A percentile compares a stretch with the other conserved stretches of the same genome.
Evolutionary conservation across 768 basidiomycete genomes (phyloP).

Genomic region (Collybia mongolica): DNA sequence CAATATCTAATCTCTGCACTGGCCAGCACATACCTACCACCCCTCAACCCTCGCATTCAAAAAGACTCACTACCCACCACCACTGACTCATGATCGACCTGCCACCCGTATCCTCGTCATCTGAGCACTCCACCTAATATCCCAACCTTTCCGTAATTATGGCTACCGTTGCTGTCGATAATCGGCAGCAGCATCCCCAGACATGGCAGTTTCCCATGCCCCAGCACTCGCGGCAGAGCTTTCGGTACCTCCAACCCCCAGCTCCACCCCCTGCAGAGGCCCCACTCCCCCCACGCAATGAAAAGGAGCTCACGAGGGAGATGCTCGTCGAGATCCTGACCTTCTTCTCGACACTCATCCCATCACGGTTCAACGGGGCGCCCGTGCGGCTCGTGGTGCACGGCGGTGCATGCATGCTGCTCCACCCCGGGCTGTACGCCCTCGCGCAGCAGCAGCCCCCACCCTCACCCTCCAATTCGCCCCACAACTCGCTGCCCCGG

Average conservation of each 20-base stretch:
- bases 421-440: slow-evolving; percentile 44
- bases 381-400: slow-evolving; percentile 65
- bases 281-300: slow-evolving; percentile 30
- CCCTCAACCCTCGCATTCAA: too few species aligned
- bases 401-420: slow-evolving; percentile 73
- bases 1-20: too few species aligned
- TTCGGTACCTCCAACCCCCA: slow-evolving; percentile 2
- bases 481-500: slow-evolving; percentile 30
- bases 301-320: slow-evolving; percentile 36
- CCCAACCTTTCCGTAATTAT: background rate
- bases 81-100: too few species aligned
- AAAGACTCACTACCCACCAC: too few species aligned
- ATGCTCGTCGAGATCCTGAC: slow-evolving; percentile 46
- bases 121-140: too few species aligned
- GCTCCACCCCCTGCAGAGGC: background rate
- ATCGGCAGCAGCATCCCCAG: background rate
- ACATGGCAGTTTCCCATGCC: background rate
- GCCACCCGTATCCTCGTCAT: too few species aligned
- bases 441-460: slow-evolving; percentile 28
- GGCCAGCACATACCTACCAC: too few species aligned
- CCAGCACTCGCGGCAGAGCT: background rate
- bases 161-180: background rate
- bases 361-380: slow-evolving; percentile 39
- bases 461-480: slow-evolving; percentile 9
- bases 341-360: slow-evolving; percentile 48